Evolutionary conservation across 2,329 filamentous ascomycete species (phyloP).

Genomic region (Endothia cerciana): DNA sequence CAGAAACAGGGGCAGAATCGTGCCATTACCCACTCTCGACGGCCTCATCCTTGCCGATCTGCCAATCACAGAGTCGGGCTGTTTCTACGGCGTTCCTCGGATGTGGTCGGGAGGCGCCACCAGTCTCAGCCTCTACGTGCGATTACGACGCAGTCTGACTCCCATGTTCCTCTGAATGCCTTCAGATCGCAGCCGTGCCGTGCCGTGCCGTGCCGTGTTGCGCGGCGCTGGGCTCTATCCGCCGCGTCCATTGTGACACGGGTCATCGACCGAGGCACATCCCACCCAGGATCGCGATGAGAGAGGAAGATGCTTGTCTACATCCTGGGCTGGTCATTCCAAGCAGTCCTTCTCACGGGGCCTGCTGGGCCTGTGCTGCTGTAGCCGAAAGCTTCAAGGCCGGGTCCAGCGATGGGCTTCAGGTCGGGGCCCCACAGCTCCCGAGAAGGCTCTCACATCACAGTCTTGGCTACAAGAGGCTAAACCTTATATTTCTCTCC

Average conservation of each 20-base stretch:
- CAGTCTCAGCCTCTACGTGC: not conserved
- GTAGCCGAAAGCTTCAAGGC: not conserved
- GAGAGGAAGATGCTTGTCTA: too few species aligned
- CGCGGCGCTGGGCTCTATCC: not conserved
- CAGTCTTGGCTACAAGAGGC: not conserved
- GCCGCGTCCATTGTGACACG: too few species aligned
- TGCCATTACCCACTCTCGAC: constrained; percentile 41
- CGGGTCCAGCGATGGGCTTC: not conserved
- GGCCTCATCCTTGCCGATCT: constrained; percentile 33
- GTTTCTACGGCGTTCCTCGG: constrained; percentile 5
- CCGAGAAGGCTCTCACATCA: too few species aligned
- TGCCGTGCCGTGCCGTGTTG: not conserved
- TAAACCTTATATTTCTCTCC: not conserved
- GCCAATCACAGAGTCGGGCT: constrained; percentile 31
- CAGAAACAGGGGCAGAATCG: constrained; percentile 34
- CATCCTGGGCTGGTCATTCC: too few species aligned
- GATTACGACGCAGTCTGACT: constrained; percentile 8
- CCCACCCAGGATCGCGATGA: too few species aligned
- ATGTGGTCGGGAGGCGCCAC: not conserved
- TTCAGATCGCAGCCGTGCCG: not conserved
- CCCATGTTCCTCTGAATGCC: not conserved
- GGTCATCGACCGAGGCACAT: too few species aligned
- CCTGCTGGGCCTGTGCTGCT: not conserved
- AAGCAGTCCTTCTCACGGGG: too few species aligned
- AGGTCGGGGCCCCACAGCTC: too few species aligned